Evolutionary conservation across 2,329 filamentous ascomycete species (phyloP).

Genomic region (Geosmithia putterillii): DNA sequence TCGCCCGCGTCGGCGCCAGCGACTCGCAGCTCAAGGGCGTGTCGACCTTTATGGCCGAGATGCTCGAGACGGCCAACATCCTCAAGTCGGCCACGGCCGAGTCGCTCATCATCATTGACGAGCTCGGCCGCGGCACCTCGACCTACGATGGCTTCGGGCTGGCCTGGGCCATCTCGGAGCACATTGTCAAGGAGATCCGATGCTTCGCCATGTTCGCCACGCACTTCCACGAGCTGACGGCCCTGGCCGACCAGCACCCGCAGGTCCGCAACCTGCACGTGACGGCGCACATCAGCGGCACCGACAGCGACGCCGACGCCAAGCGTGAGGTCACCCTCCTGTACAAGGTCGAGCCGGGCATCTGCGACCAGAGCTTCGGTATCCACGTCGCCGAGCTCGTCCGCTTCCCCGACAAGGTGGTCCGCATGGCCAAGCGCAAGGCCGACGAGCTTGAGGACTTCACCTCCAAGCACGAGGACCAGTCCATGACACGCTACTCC

Average conservation of each 20-base stretch:
- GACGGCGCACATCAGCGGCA: conserved; percentile 73
- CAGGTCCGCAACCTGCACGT: conserved; percentile 92
- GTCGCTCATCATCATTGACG: conserved; percentile 96
- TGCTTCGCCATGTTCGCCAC: conserved; percentile 94
- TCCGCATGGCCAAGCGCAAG: conserved; percentile 98
- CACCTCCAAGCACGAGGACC: conserved; percentile 59
- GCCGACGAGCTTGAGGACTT: conserved; percentile 98
- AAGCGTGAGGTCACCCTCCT: conserved; percentile 85
- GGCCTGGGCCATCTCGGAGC: conserved; percentile 98
- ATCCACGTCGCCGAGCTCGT: conserved; percentile 98
- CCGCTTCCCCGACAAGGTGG: conserved; percentile 90
- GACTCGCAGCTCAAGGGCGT: conserved; percentile 97
- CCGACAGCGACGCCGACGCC: conserved; percentile 31
- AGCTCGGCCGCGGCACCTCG: conserved; percentile 89
- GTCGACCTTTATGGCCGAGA: conserved; percentile 98
- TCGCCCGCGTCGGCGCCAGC: conserved; percentile 88
- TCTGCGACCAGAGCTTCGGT: conserved; percentile 95
- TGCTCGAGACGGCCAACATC: conserved; percentile 98
- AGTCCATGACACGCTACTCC: conserved; percentile 45
- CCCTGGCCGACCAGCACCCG: conserved; percentile 72
- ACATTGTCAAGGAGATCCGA: conserved; percentile 90
- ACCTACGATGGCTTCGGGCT: conserved; percentile 98
- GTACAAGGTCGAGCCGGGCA: conserved; percentile 91
- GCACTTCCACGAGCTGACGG: conserved; percentile 95
- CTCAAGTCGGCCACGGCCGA: conserved; percentile 92